phyloP scores from a whole-genome alignment of 2,329 filamentous ascomycete genomes.

The Paecilomyces variotii region DNA sequence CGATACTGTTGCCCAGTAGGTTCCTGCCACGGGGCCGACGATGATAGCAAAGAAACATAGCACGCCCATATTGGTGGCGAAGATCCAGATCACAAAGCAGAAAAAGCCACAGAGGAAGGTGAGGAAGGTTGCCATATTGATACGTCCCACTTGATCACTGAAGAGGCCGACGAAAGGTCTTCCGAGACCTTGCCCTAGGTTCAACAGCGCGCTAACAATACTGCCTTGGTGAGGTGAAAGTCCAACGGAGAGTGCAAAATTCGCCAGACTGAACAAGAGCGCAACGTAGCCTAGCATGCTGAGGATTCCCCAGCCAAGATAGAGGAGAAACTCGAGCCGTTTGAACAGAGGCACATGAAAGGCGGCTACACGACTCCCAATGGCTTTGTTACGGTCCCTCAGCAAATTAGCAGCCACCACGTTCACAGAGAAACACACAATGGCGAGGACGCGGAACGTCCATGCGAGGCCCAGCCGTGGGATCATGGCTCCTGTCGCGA shows the following conservation, averaged over 20 bases:
- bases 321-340: constrained; percentile 45
- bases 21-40: constrained; percentile 43
- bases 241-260: constrained; percentile 53
- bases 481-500: constrained; percentile 52
- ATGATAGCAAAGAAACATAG: constrained; percentile 21
- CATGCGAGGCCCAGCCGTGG: constrained; percentile 48
- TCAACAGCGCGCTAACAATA: constrained; percentile 55
- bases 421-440: constrained; percentile 48
- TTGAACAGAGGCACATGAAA: constrained; percentile 49
- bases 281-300: constrained; percentile 60
- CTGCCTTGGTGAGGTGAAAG: constrained; percentile 53
- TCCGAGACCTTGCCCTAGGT: constrained; percentile 51
- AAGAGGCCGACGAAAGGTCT: constrained; percentile 56
- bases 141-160: constrained; percentile 51
- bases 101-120: constrained; percentile 51
- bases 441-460: constrained; percentile 54
- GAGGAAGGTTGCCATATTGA: constrained; percentile 54
- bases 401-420: constrained; percentile 47
- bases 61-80: constrained; percentile 50
- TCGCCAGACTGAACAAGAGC: constrained; percentile 56
- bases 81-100: constrained; percentile 55
- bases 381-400: constrained; percentile 50
- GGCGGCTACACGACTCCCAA: constrained; percentile 44
- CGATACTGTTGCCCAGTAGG: constrained; percentile 51
- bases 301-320: constrained; percentile 52